A percentile compares a stretch with the other conserved stretches of the same genome.
These are phyloP conservation scores for Clonostachys rosea DNA, from an alignment of 2,329 filamentous ascomycete species.

Conservation along the genomic window DNA sequence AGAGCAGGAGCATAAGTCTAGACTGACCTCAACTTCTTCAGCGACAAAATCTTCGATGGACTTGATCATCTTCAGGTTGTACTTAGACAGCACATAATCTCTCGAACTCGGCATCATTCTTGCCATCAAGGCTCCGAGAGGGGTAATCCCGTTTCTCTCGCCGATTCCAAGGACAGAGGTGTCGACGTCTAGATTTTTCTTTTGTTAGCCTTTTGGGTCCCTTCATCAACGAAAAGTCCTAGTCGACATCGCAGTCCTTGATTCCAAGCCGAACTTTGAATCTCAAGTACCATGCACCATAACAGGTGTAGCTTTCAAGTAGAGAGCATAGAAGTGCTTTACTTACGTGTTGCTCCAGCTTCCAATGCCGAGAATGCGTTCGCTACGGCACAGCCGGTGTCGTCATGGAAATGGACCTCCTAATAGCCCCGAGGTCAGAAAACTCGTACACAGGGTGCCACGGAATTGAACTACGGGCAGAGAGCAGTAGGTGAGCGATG, in stretches of 20 bases:
- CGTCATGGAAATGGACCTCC: not conserved
- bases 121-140: not conserved
- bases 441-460: too few species aligned
- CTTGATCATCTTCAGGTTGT: conserved; percentile 87
- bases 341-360: conserved; percentile 58
- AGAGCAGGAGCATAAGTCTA: too few species aligned
- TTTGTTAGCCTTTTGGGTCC: too few species aligned
- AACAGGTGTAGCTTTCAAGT: not conserved
- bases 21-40: conserved; percentile 49
- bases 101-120: conserved; percentile 38
- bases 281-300: too few species aligned
- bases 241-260: too few species aligned
- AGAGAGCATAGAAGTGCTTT: not conserved
- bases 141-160: not conserved
- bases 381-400: conserved; percentile 64
- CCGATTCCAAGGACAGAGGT: not conserved
- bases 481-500: too few species aligned
- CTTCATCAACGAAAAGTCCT: too few species aligned
- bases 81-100: conserved; percentile 83
- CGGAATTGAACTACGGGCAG: too few species aligned
- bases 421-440: too few species aligned
- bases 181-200: not conserved
- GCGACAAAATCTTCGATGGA: conserved; percentile 81
- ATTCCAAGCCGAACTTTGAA: too few species aligned
- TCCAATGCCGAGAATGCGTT: conserved; percentile 85